phyloP scores from a whole-genome alignment of 169 alveolate species.

The Plasmodium berghei region DNA sequence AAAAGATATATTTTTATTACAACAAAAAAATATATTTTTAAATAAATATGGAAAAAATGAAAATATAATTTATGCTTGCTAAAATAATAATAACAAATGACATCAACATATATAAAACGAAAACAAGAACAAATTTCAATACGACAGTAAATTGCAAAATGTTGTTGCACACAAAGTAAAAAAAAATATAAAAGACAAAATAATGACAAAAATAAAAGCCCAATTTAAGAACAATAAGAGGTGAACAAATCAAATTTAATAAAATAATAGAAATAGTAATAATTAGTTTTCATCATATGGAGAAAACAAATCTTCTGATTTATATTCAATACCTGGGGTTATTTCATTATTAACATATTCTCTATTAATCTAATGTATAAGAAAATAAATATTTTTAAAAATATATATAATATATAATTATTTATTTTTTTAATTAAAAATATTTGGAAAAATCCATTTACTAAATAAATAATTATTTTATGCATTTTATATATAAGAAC shows the following conservation, averaged over 20 bases:
- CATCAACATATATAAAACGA: background rate
- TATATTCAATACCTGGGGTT: background rate
- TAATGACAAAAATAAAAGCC: background rate
- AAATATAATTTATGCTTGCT: background rate
- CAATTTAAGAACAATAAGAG: background rate
- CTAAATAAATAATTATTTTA: background rate
- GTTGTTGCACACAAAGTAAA: background rate
- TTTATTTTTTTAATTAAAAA: slow-evolving; percentile 1
- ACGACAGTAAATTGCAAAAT: slow-evolving; percentile 3
- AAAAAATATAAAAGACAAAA: too few relatives aligned
- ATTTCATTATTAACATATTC: background rate
- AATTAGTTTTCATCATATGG: slow-evolving; percentile 69
- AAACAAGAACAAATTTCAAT: background rate
- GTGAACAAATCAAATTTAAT: background rate
- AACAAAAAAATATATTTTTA: background rate
- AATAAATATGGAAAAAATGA: slow-evolving; percentile 9
- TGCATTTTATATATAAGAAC: slow-evolving; percentile 1
- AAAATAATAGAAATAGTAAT: slow-evolving; percentile 7
- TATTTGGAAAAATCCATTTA: background rate
- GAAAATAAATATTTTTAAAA: slow-evolving; percentile 4
- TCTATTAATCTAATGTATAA: slow-evolving; percentile 7
- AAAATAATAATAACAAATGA: background rate
- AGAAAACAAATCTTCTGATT: slow-evolving; percentile 44
- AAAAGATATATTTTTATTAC: too few relatives aligned
- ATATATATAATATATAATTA: background rate